phyloP scores from a whole-genome alignment of 2,329 filamentous ascomycete species.

The Curvularia verruculosa region DNA sequence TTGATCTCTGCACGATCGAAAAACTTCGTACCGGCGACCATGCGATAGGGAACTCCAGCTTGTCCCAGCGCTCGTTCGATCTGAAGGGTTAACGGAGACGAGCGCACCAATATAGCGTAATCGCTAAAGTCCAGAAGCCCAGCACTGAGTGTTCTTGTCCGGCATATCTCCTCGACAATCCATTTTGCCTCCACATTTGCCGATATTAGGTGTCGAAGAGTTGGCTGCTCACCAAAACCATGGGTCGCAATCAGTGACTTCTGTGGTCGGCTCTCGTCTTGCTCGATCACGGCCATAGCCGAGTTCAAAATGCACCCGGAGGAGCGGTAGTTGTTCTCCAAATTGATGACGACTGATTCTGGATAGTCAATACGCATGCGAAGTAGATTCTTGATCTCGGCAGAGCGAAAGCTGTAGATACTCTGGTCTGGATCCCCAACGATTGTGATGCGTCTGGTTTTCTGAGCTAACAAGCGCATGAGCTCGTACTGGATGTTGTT shows the following conservation, averaged over 20 bases:
- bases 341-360: conserved; percentile 77
- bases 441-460: conserved; percentile 79
- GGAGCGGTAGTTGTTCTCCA: conserved; percentile 95
- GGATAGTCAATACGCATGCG: conserved; percentile 78
- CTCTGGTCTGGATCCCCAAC: conserved; percentile 98
- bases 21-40: conserved; percentile 90
- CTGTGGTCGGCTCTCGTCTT: conserved; percentile 79
- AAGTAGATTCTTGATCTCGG: conserved; percentile 86
- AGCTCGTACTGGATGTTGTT: conserved; percentile 94
- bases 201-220: conserved; percentile 75
- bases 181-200: conserved; percentile 79
- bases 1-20: conserved; percentile 92
- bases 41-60: conserved; percentile 82
- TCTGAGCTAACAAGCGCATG: conserved; percentile 84
- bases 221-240: conserved; percentile 76
- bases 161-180: conserved; percentile 83
- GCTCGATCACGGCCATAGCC: conserved; percentile 86
- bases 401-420: conserved; percentile 94
- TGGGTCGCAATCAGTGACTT: conserved; percentile 84
- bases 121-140: conserved; percentile 75
- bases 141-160: conserved; percentile 73
- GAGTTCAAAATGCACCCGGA: conserved; percentile 81
- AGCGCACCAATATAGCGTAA: conserved; percentile 85
- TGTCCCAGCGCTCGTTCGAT: conserved; percentile 83
- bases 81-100: conserved; percentile 80